Evolutionary conservation across 129 eudicot species (phyloP), one percentile per base, ranked within the genome.

Genomic region (Tagetes patula): DNA sequence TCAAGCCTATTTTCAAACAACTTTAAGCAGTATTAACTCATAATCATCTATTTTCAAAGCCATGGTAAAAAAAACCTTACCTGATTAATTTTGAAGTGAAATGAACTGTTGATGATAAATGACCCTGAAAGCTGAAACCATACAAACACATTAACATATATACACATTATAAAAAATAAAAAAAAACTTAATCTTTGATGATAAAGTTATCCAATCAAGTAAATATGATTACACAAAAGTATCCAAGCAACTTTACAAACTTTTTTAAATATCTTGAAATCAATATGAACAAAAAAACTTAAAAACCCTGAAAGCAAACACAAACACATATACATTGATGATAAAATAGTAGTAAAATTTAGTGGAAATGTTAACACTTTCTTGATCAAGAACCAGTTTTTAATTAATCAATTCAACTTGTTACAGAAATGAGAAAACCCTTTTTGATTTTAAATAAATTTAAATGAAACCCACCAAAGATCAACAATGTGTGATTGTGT

Each of bases 41-140:
- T 41, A 53, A 66, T 67, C 50, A 66, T 59, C 67, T 8, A 53
- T 32, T 53, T n/a, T 45, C 34, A 32, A 37, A n/a, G 30, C 39
- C 48, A 46, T 33, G 2, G 14, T n/a, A n/a, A 67, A 43, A 54
- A n/a, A 67, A 43, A 54, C 66, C 49, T 9, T 67, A 76, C 80
- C 75, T 71, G 82, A 20, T 52, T 52, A 71, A 71, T 71, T 72
- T 71, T 33, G 60, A 71, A 64, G 52, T 50, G 60, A 36, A 71
- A 71, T 43, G 20, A n/a, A n/a, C 47, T 71, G 49, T 34, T 52
- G 36, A 64, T 43, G 37, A 45, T 54, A 62, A 55, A 78, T 8
- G n/a, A 72, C 61, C 77, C 77, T 78, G 82, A n/a, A 78, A 71
- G 46, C 2, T 45, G 33, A 53, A 78, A 71, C 13, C 14, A 70